Evolutionary conservation across 768 basidiomycete species (phyloP), one percentile per base, ranked within the genome.

Genomic region (Boletales sp.): DNA sequence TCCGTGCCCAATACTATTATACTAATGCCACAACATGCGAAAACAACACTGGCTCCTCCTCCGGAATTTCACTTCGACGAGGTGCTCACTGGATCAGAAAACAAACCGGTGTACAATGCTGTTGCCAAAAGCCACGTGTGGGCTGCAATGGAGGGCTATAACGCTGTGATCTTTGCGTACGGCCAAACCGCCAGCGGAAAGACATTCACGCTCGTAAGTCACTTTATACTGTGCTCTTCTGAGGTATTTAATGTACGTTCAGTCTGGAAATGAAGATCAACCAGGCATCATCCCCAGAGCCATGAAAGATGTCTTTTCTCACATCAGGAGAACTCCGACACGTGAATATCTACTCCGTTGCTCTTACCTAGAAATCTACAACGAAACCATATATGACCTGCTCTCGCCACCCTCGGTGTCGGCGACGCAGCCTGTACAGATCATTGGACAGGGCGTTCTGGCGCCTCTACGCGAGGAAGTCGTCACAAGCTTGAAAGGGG

Each of bases 301-400:
- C 0, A 88, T 97, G 81, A 83, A 85, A 48, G 94, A 97, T 53
- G 85, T 99, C 1, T 97, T 98, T 68, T 76, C 79, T 0, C 85
- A 80, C 64, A 95, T 95, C 66, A 81, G 81, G 36, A 75, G 76
- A 42, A 90, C 89, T 1, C 80, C 89, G 0, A 73, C 79, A 29
- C 79, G 94, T 36, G 92, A 95, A 63, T 98, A 93, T 69, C 81
- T 98, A n/a, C 78, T 99, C 8, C 84, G 94, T 15, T 95, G 94
- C 64, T 91, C 90, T 8, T 98, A 97, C 65, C 83, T 99, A 44
- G 97, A 98, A 63, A 94, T 99, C 41, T 99, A 98, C 74, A 99
- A 98, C 69, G 92, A 95, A 64, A 77, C 80, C 1, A 86, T 94
- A 42, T 79, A 89, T 56, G 92, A 95, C 59, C 72, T 99, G 2